Evolutionary conservation across 2,329 filamentous ascomycete genomes (phyloP), one percentile per base, ranked within the genome.

Genomic region (Rutstroemia sp.): DNA sequence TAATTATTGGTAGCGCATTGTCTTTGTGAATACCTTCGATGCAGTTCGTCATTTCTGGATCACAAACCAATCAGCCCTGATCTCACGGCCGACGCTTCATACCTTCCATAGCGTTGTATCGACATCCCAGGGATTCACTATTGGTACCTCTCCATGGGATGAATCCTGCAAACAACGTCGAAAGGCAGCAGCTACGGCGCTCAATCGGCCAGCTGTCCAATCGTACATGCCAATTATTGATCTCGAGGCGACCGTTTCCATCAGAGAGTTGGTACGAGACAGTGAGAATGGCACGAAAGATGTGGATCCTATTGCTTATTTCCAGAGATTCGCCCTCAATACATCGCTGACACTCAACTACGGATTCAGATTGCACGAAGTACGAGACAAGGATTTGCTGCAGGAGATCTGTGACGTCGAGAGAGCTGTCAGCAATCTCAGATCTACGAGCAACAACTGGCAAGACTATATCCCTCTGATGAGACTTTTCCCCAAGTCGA

Each of bases 151-250:
- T 0, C 88, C 89, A 0, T 94, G 88, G 86, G 87, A 92, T 60
- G 88, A 90, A 51, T 89, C 84, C 2, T 89, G 87, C 72, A 92
- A 92, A 70, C 76, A 78, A 23, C 80, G 88, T 9, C 81, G 89
- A 60, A 92, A 90, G 73, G 88, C 87, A 0, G 88, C 88, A 1
- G 88, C 86, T 4, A 90, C 88, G 0, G 88, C 89, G 0, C 76
- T 92, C 21, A 92, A 92, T 68, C 79, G 86, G 0, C 87, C 88
- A 0, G 84, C 88, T 0, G 81, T 88, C 1, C 86, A 89, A 65
- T 84, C 83, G 0, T 92, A 92, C 69, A 87, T 91, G 81, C 88
- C 88, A 0, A 88, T 91, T 63, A 83, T 92, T 51, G 88, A 92
- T 63, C 81, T 91, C 25, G 89, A 92, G 69, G 82, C 84, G 27